Evolutionary conservation across 345 rosid species (phyloP).

Genomic region (Melastoma malabathricum): DNA sequence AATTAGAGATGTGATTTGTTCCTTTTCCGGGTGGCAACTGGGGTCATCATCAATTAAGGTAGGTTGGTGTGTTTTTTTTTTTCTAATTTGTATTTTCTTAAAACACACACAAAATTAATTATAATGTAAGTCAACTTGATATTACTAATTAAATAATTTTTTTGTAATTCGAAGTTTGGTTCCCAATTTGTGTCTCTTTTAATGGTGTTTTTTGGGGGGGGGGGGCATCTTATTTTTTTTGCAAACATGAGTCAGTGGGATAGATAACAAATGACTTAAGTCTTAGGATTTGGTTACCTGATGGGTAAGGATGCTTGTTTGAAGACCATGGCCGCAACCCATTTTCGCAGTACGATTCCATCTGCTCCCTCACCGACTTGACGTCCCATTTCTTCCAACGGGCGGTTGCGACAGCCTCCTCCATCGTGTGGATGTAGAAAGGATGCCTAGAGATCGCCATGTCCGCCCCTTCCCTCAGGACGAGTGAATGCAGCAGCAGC

Average conservation of each 20-base stretch:
- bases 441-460: constrained; percentile 83
- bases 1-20: no score
- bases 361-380: constrained; percentile 42
- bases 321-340: constrained; percentile 77
- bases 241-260: neutral
- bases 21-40: no score
- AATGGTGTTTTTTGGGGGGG: no score
- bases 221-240: neutral
- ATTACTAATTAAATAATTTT: no score
- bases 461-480: constrained; percentile 38
- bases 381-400: constrained; percentile 86
- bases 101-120: no score
- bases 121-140: no score
- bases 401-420: constrained; percentile 91
- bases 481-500: constrained; percentile 52
- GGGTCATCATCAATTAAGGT: no score
- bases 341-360: constrained; percentile 79
- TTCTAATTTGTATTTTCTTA: no score
- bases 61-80: no score
- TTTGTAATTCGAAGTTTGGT: no score
- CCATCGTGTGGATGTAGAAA: constrained; percentile 56
- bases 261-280: no score
- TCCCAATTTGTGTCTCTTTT: no score
- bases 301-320: constrained; percentile 55
- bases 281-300: constrained; percentile 59